These are phyloP conservation scores for Athelia sp. DNA, from an alignment of 1,284 basidiomycete genomes.

Conservation along the genomic window DNA sequence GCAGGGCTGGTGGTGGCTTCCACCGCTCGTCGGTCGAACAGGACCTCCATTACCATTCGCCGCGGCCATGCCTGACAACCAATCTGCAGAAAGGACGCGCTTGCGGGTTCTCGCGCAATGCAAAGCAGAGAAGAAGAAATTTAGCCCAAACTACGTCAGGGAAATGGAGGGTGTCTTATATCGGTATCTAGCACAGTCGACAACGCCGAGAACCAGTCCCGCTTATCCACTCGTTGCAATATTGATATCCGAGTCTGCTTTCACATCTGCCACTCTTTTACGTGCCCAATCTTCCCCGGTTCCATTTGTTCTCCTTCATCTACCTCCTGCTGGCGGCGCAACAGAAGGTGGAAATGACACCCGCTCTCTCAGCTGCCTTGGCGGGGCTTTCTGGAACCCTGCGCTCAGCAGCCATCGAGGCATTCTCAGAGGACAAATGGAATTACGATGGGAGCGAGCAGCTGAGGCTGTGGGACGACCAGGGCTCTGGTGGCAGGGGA, in stretches of 20 bases:
- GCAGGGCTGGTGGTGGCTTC: slow-evolving; percentile 91
- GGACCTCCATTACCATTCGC: slow-evolving; percentile 12
- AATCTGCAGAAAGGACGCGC: slow-evolving; percentile 27
- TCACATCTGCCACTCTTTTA: slow-evolving; percentile 62
- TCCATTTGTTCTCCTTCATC: slow-evolving; percentile 73
- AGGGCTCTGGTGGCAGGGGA: slow-evolving; percentile 50
- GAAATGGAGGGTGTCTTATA: slow-evolving; percentile 85
- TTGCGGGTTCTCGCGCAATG: slow-evolving; percentile 84
- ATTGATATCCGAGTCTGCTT: slow-evolving; percentile 73
- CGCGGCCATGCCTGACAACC: neutral
- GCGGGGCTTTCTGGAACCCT: slow-evolving; percentile 65
- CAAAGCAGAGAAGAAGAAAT: slow-evolving; percentile 81
- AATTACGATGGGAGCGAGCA: slow-evolving; percentile 62
- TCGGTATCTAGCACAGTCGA: slow-evolving; percentile 28
- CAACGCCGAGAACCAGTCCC: slow-evolving; percentile 2
- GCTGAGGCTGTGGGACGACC: slow-evolving; percentile 35
- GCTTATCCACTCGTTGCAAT: slow-evolving; percentile 55
- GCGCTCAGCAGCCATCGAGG: slow-evolving; percentile 49
- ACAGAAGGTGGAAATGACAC: slow-evolving; percentile 1
- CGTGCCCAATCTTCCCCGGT: slow-evolving; percentile 67
- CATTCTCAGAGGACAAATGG: slow-evolving; percentile 50
- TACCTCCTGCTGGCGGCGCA: slow-evolving; percentile 41
- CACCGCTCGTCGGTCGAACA: slow-evolving; percentile 23
- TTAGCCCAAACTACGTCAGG: slow-evolving; percentile 75
- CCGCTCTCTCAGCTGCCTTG: slow-evolving; percentile 14